phyloP scores from a whole-genome alignment of 805 yeast species.

The Metschnikowia hibisci region DNA sequence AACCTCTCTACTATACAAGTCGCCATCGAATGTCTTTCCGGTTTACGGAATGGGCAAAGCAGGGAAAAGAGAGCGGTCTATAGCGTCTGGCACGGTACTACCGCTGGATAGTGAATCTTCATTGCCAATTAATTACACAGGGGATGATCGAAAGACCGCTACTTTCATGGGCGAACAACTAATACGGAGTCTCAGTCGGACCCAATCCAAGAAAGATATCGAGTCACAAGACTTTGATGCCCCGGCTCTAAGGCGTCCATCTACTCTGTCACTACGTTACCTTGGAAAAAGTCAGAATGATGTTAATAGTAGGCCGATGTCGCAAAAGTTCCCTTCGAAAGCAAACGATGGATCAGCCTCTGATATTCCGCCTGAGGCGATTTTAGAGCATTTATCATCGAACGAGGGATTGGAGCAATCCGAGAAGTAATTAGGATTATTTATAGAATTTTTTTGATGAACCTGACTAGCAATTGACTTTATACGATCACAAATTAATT shows the following conservation, averaged over 20 bases:
- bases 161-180: slow-evolving; percentile 14
- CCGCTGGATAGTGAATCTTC: slow-evolving; percentile 5
- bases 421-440: background rate
- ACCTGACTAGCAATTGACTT: too few relatives aligned
- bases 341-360: slow-evolving; percentile 1
- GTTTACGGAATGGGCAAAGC: slow-evolving; percentile 77
- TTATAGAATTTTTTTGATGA: too few relatives aligned
- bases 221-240: slow-evolving; percentile 7
- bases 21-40: slow-evolving; percentile 79
- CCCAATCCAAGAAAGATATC: slow-evolving; percentile 9
- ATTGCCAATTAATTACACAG: background rate
- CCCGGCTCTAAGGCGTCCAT: background rate
- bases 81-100: slow-evolving; percentile 38
- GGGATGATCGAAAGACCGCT: slow-evolving; percentile 9
- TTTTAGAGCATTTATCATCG: slow-evolving; percentile 5
- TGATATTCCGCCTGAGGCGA: slow-evolving; percentile 8
- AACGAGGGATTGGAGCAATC: background rate
- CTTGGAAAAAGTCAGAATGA: background rate
- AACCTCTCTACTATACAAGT: slow-evolving; percentile 18
- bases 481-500: too few relatives aligned
- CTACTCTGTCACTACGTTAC: slow-evolving; percentile 1
- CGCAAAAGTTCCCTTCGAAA: background rate
- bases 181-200: slow-evolving; percentile 13
- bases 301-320: background rate
- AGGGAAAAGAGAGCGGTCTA: slow-evolving; percentile 49